These are phyloP conservation scores for Leccinum uliginosum DNA, from an alignment of 768 basidiomycete genomes.

Conservation along the genomic window DNA sequence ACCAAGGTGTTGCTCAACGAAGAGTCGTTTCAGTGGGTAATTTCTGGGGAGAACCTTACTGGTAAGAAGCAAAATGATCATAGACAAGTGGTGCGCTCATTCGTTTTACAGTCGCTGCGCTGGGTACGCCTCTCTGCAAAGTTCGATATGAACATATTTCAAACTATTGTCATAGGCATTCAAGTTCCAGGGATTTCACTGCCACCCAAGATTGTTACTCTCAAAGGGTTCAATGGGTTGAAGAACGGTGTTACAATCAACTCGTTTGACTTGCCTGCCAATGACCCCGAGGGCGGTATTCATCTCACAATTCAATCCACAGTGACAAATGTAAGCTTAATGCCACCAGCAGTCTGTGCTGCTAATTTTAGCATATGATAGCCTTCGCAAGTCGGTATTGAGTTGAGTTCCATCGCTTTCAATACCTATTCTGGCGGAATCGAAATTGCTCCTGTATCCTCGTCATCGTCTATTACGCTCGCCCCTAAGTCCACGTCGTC, in stretches of 20 bases:
- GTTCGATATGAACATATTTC: neutral
- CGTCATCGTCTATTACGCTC: constrained; percentile 47
- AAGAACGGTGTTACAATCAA: constrained; percentile 58
- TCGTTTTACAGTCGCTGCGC: constrained; percentile 43
- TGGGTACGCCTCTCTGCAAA: constrained; percentile 38
- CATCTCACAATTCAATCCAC: constrained; percentile 60
- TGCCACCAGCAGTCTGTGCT: neutral
- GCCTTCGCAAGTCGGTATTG: constrained; percentile 75
- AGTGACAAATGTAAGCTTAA: constrained; percentile 53
- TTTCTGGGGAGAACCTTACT: constrained; percentile 59
- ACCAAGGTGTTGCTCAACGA: constrained; percentile 62
- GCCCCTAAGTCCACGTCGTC: constrained; percentile 48
- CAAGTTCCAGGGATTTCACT: constrained; percentile 52
- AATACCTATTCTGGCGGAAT: constrained; percentile 49
- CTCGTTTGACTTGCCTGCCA: constrained; percentile 63
- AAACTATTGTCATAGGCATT: constrained; percentile 40
- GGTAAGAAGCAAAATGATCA: constrained; percentile 31
- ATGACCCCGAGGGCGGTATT: constrained; percentile 71
- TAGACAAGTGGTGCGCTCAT: constrained; percentile 4
- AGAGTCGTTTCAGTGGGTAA: constrained; percentile 67
- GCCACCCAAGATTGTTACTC: constrained; percentile 51
- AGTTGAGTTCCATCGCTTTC: constrained; percentile 58
- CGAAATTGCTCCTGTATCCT: constrained; percentile 57
- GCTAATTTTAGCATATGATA: constrained; percentile 22
- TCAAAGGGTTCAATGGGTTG: constrained; percentile 70